These are phyloP conservation scores for Venturia nashicola DNA, from an alignment of 2,329 filamentous ascomycete genomes.

Conservation along the genomic window DNA sequence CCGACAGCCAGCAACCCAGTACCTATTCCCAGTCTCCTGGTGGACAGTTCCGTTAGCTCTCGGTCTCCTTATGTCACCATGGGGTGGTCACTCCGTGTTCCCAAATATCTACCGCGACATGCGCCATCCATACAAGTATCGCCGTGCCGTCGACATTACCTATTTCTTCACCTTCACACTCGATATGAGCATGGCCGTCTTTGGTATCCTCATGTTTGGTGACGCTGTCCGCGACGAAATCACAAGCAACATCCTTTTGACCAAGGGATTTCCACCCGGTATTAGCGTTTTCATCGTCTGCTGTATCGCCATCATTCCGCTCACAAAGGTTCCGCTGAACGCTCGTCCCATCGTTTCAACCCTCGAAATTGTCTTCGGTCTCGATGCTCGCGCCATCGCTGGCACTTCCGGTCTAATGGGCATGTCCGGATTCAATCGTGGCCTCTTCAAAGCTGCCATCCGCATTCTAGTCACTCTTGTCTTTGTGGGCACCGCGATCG, in stretches of 20 bases:
- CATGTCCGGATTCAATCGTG: constrained; percentile 44
- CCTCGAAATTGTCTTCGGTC: constrained; percentile 65
- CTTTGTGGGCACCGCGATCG: constrained; percentile 63
- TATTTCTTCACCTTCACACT: constrained; percentile 81
- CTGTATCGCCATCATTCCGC: constrained; percentile 82
- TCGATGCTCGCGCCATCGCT: constrained; percentile 47
- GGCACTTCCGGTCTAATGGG: constrained; percentile 37
- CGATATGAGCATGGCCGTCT: constrained; percentile 68
- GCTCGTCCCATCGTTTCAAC: constrained; percentile 80
- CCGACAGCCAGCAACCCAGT: constrained; percentile 64
- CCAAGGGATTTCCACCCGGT: constrained; percentile 57
- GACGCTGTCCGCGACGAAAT: constrained; percentile 79
- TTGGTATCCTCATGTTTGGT: constrained; percentile 90
- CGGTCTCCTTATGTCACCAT: constrained; percentile 75
- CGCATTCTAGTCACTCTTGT: constrained; percentile 55
- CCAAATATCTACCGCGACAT: constrained; percentile 75
- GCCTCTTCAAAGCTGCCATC: constrained; percentile 46
- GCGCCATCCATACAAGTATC: constrained; percentile 74
- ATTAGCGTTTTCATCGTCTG: constrained; percentile 71
- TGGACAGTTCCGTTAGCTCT: constrained; percentile 75
- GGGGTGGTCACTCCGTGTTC: constrained; percentile 64
- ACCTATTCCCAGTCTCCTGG: constrained; percentile 79
- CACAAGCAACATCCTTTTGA: constrained; percentile 75
- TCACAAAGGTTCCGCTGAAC: constrained; percentile 84
- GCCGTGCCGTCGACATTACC: constrained; percentile 60